These are phyloP conservation scores for Kitagawia praeruptora DNA, from an alignment of 129 eudicot genomes.

Conservation along the genomic window DNA sequence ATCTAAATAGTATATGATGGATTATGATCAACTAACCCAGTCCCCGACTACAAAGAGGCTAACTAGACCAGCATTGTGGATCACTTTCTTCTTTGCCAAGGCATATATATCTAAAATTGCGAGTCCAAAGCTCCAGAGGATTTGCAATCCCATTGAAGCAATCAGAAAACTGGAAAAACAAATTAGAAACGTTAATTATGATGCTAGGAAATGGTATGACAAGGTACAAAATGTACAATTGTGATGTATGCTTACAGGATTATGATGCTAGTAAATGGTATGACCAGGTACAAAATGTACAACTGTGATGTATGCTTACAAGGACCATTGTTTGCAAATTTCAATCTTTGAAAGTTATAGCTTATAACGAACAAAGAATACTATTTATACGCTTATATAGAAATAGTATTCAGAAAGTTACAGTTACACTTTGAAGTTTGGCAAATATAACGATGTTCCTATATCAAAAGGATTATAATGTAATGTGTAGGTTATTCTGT, in stretches of 20 bases:
- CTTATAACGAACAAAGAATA: background rate
- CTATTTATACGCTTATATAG: background rate
- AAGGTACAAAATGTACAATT: background rate
- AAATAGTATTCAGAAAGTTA: no score
- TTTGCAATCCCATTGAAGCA: constrained; percentile 84
- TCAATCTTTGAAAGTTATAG: background rate
- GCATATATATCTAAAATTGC: constrained; percentile 62
- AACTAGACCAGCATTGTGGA: constrained; percentile 49
- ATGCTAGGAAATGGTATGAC: background rate
- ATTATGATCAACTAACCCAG: constrained; percentile 45
- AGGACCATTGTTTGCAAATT: background rate
- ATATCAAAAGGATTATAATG: background rate
- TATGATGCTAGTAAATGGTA: background rate
- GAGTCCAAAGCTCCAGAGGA: constrained; percentile 65
- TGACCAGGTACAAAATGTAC: background rate
- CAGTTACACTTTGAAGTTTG: background rate
- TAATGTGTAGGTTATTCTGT: background rate
- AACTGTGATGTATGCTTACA: background rate
- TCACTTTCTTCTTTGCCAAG: constrained; percentile 37
- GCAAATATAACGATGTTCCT: background rate
- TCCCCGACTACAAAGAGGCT: constrained; percentile 76
- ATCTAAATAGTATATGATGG: background rate
- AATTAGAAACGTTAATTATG: background rate
- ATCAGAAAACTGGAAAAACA: constrained; percentile 51
- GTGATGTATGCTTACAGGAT: no score